A percentile compares a stretch with the other conserved stretches of the same genome.
Conservation (phyloP, 2,329 filamentous ascomycete species). For the Epicoccum sorghinum region DNA sequence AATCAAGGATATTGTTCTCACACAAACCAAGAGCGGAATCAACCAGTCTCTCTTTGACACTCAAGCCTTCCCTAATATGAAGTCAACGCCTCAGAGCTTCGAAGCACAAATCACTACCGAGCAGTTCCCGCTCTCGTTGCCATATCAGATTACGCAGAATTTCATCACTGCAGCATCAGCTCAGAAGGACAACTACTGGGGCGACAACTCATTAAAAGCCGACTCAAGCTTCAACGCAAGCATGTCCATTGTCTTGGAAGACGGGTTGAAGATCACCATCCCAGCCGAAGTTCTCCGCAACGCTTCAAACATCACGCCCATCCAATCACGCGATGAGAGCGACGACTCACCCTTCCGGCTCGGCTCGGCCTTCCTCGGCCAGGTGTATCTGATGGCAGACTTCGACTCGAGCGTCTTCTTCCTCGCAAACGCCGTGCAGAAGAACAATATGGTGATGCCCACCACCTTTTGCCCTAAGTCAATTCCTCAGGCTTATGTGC, state of each 20-base stretch:
- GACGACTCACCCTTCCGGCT: conserved; percentile 45
- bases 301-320: conserved; percentile 46
- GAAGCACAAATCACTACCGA: conserved; percentile 52
- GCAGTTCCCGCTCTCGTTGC: conserved; percentile 51
- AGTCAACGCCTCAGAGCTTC: conserved; percentile 40
- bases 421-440: conserved; percentile 49
- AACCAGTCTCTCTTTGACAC: conserved; percentile 47
- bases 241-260: conserved; percentile 49
- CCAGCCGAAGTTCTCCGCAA: conserved; percentile 48
- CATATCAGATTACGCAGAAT: conserved; percentile 49
- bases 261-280: conserved; percentile 50
- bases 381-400: conserved; percentile 54
- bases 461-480: conserved; percentile 49
- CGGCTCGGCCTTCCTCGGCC: conserved; percentile 49
- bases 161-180: conserved; percentile 47
- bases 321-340: conserved; percentile 38
- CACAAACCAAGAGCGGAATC: conserved; percentile 31
- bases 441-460: conserved; percentile 51
- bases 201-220: conserved; percentile 47
- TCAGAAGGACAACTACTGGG: conserved; percentile 45
- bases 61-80: conserved; percentile 38
- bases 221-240: conserved; percentile 47
- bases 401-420: conserved; percentile 50
- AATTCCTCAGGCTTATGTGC: conserved; percentile 42
- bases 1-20: conserved; percentile 50